A percentile compares a stretch with the other conserved stretches of the same genome.
Evolutionary conservation across 176 grass and related monocot species (phyloP).

Genomic region (Rhynchospora tenuis): DNA sequence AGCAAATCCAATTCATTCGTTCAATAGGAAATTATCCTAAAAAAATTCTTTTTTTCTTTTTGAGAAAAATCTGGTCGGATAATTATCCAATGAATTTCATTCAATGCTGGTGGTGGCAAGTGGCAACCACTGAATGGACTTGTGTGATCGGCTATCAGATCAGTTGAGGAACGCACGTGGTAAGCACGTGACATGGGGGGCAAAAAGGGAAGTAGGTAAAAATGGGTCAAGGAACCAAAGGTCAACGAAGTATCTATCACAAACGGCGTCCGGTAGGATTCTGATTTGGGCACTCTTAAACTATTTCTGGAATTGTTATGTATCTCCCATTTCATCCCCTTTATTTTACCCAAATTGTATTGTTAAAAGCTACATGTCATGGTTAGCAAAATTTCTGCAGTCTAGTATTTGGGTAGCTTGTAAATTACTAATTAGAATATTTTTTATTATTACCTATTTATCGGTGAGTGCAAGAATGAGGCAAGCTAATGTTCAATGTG

Average conservation of each 20-base stretch:
- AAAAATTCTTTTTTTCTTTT: not conserved
- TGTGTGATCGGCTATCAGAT: not conserved
- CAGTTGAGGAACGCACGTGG: not conserved
- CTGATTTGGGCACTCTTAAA: not conserved
- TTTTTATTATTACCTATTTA: too few relatives aligned
- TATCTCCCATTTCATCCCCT: not conserved
- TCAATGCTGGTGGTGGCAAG: not conserved
- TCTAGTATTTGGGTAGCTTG: not conserved
- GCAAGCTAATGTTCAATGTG: not conserved
- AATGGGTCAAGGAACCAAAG: not conserved
- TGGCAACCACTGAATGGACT: not conserved
- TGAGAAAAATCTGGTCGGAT: not conserved
- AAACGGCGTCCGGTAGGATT: conserved; percentile 8
- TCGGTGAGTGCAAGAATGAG: not conserved
- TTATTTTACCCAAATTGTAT: not conserved
- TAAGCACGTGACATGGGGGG: not conserved
- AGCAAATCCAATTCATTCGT: not conserved
- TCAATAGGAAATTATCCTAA: not conserved
- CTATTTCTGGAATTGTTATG: not conserved
- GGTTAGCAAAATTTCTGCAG: not conserved
- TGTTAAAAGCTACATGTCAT: not conserved
- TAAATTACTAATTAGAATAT: not conserved
- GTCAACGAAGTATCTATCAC: not conserved
- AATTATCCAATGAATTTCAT: not conserved
- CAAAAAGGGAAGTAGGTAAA: not conserved